Evolutionary conservation across 768 basidiomycete genomes (phyloP).

Genomic region (Antrodiella citrinella): DNA sequence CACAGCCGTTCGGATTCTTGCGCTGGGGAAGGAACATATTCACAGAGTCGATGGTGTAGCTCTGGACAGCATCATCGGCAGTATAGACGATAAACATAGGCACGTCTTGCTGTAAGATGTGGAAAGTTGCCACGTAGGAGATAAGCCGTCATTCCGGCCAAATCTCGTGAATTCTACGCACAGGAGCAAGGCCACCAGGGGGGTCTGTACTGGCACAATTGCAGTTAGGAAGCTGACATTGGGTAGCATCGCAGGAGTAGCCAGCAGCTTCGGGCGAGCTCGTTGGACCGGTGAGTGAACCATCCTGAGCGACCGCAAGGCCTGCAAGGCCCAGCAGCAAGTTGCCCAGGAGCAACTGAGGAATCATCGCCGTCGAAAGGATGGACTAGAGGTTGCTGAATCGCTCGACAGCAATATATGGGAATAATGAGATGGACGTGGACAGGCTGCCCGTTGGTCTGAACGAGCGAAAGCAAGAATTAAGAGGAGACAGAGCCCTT

Average conservation of each 20-base stretch:
- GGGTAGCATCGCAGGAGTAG: slow-evolving; percentile 59
- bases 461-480: background rate
- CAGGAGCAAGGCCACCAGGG: slow-evolving; percentile 61
- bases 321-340: slow-evolving; percentile 9
- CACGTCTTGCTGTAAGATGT: slow-evolving; percentile 37
- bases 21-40: slow-evolving; percentile 71
- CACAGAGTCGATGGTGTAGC: slow-evolving; percentile 65
- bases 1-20: slow-evolving; percentile 69
- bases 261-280: slow-evolving; percentile 47
- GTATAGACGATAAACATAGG: slow-evolving; percentile 69
- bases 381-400: background rate
- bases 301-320: slow-evolving; percentile 35
- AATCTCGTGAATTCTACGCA: slow-evolving; percentile 28
- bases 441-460: background rate
- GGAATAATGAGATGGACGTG: background rate
- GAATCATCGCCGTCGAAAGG: slow-evolving; percentile 4
- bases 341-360: slow-evolving; percentile 5
- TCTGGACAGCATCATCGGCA: slow-evolving; percentile 71
- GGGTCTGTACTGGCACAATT: slow-evolving; percentile 67
- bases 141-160: no score
- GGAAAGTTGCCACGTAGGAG: background rate
- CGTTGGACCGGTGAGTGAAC: slow-evolving; percentile 44
- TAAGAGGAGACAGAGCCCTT: background rate
- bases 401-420: background rate
- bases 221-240: slow-evolving; percentile 64